A percentile compares a stretch with the other conserved stretches of the same genome.
Conservation (phyloP, 495 filamentous ascomycete genomes). For the Aspergillus olivimuriae region DNA sequence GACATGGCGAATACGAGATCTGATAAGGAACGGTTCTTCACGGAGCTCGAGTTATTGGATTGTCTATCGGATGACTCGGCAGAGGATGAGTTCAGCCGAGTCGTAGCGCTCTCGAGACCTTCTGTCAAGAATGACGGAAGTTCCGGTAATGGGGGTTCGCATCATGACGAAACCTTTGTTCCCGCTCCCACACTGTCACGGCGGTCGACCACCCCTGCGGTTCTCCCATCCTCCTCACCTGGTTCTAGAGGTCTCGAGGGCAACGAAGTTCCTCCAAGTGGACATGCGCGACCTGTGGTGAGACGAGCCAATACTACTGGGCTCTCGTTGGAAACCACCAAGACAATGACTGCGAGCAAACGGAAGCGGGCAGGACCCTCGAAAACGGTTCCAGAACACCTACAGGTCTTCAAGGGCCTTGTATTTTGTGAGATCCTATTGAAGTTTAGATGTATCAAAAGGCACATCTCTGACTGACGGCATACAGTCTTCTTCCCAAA, state of each 20-base stretch:
- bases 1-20: background rate
- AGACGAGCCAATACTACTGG: too few species aligned
- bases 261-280: background rate
- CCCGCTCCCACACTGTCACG: background rate
- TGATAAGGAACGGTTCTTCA: background rate
- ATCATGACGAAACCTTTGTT: background rate
- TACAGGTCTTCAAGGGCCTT: slow-evolving; percentile 60
- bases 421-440: slow-evolving; percentile 51
- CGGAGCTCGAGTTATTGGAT: background rate
- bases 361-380: slow-evolving; percentile 22
- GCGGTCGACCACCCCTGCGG: background rate
- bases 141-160: background rate
- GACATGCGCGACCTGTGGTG: too few species aligned
- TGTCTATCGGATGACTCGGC: background rate
- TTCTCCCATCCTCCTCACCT: background rate
- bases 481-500: slow-evolving; percentile 70
- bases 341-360: slow-evolving; percentile 4
- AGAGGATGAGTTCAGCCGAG: background rate
- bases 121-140: background rate
- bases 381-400: slow-evolving; percentile 47
- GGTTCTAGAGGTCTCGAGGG: background rate
- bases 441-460: background rate
- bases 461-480: slow-evolving; percentile 1
- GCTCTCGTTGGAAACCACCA: background rate
- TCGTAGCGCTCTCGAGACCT: background rate